These are phyloP conservation scores for Mrakia hoshinonis DNA, from an alignment of 768 basidiomycete genomes.

Conservation along the genomic window DNA sequence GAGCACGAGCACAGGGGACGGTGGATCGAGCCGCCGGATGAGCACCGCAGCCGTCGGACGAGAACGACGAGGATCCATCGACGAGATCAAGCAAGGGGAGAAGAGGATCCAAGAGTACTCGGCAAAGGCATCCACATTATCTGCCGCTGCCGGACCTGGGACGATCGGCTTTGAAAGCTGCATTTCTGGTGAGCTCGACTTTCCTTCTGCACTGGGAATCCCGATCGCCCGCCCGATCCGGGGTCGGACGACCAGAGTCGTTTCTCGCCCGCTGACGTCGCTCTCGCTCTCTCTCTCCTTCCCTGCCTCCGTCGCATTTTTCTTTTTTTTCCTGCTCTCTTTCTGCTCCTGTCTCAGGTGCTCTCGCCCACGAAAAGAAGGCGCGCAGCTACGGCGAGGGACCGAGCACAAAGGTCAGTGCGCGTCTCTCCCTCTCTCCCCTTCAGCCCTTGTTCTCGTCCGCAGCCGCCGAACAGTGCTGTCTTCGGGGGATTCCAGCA, in stretches of 20 bases:
- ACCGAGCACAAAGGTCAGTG: conserved; percentile 19
- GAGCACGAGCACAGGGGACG: background rate
- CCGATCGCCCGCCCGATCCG: background rate
- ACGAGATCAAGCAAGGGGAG: background rate
- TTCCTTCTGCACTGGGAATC: background rate
- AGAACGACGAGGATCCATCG: background rate
- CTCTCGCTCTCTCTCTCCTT: background rate
- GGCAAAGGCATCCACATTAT: background rate
- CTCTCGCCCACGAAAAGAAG: conserved; percentile 26
- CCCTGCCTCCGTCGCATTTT: background rate
- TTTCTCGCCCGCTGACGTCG: background rate
- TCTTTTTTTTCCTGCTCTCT: background rate
- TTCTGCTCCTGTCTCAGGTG: conserved; percentile 2
- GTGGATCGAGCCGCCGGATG: background rate
- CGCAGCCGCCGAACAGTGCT: background rate
- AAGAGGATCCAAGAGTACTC: background rate
- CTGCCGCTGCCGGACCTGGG: background rate
- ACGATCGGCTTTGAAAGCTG: conserved; percentile 2
- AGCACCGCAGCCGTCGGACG: background rate
- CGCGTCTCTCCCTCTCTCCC: background rate
- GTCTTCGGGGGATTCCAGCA: background rate
- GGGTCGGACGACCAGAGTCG: background rate
- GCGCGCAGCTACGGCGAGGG: conserved; percentile 22
- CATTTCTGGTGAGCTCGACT: conserved; percentile 1
- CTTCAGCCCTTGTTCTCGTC: background rate